Percentiles rank a stretch among this genome's conserved stretches.
These are phyloP conservation scores for Boletus vermiculosoides DNA, from an alignment of 768 basidiomycete species.

Conservation along the genomic window DNA sequence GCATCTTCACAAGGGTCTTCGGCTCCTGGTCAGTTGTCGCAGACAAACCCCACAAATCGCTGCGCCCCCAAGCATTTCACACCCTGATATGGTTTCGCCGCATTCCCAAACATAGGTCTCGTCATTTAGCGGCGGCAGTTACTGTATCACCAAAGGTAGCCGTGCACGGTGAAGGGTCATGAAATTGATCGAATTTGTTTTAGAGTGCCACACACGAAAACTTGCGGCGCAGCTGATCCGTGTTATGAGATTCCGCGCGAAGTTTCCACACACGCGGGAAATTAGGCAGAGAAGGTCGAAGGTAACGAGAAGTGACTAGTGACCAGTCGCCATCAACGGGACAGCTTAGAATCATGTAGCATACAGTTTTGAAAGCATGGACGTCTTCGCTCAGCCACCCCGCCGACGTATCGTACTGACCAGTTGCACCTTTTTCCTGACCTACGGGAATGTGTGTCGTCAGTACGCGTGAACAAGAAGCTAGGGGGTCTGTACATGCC, in stretches of 20 bases:
- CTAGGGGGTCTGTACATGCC: conserved; percentile 40
- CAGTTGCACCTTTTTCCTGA: conserved; percentile 78
- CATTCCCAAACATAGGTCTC: not conserved
- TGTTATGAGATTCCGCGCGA: conserved; percentile 4
- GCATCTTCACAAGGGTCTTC: conserved; percentile 14
- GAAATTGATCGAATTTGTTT: conserved; percentile 6
- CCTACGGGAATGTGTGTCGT: conserved; percentile 44
- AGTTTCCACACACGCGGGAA: conserved; percentile 1
- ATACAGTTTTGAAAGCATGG: conserved; percentile 1
- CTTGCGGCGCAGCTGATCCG: conserved; percentile 14
- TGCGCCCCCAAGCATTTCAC: conserved; percentile 9
- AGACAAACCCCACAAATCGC: conserved; percentile 13
- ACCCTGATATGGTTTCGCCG: conserved; percentile 3
- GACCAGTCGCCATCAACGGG: conserved; percentile 7
- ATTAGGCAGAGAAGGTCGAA: conserved; percentile 1
- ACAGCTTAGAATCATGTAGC: conserved; percentile 6
- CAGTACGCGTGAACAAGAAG: conserved; percentile 13
- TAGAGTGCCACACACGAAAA: conserved; percentile 7
- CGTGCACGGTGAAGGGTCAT: conserved; percentile 13
- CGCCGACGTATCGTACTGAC: conserved; percentile 76
- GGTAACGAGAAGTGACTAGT: not conserved
- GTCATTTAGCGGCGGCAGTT: conserved; percentile 1
- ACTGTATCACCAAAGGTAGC: conserved; percentile 12
- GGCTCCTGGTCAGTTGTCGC: conserved; percentile 9
- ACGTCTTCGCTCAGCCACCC: conserved; percentile 47